phyloP scores from a whole-genome alignment of 2,329 filamentous ascomycete species.

The Paracoccidioides lutzii region DNA sequence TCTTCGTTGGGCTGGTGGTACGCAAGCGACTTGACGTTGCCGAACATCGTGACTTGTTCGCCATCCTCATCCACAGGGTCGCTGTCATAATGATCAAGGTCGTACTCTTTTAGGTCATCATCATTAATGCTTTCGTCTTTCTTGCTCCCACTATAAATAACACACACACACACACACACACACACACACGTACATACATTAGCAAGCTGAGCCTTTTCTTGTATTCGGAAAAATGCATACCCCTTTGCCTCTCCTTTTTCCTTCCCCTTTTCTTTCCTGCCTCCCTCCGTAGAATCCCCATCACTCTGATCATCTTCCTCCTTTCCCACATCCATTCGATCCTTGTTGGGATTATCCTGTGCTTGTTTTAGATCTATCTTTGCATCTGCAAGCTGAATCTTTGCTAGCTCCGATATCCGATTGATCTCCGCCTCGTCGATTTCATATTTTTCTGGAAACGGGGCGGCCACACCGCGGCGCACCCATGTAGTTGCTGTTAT shows the following conservation, averaged over 20 bases:
- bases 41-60: slow-evolving; percentile 80
- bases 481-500: slow-evolving; percentile 67
- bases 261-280: slow-evolving; percentile 13
- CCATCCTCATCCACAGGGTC: slow-evolving; percentile 54
- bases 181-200: neutral
- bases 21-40: slow-evolving; percentile 81
- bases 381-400: slow-evolving; percentile 79
- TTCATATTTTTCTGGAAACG: slow-evolving; percentile 61
- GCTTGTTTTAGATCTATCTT: slow-evolving; percentile 72
- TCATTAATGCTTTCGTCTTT: slow-evolving; percentile 44
- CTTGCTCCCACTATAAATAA: neutral
- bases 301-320: slow-evolving; percentile 14
- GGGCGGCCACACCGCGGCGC: slow-evolving; percentile 61
- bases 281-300: slow-evolving; percentile 16
- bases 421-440: slow-evolving; percentile 64
- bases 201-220: neutral
- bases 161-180: no score
- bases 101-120: slow-evolving; percentile 88
- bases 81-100: slow-evolving; percentile 91
- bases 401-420: slow-evolving; percentile 60
- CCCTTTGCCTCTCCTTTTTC: slow-evolving; percentile 11
- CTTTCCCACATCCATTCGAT: slow-evolving; percentile 26
- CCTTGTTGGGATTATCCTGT: slow-evolving; percentile 34
- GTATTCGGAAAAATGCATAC: slow-evolving; percentile 2
- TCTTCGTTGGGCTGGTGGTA: slow-evolving; percentile 92